Evolutionary conservation across 345 rosid species (phyloP), one percentile per base, ranked within the genome.

Genomic region (Lumnitzera littorea): DNA sequence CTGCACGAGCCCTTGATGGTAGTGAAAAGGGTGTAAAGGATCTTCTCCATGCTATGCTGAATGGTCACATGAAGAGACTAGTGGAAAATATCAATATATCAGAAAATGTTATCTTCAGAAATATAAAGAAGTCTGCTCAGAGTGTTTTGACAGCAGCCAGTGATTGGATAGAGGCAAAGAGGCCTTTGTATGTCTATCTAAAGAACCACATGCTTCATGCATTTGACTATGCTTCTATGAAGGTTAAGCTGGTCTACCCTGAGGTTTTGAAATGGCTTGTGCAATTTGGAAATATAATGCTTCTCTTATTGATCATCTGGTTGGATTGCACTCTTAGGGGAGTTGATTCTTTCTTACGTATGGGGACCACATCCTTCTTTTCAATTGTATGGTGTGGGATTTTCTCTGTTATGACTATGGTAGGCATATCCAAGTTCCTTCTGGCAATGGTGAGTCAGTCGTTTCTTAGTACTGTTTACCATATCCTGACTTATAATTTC

Each of bases 381-480:
- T 84, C 90, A 13, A 70, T 88, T 67, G 66, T 94, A 65, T 94
- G 97, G 99, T 90, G 96, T 74, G 83, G 97, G 75, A 76, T 86
- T 62, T 74, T 94, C 69, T 88, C 99, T 50, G 73, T 74, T 46
- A 72, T 88, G 71, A 83, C 89, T 15, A 84, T 90, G 97, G 80
- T 72, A 48, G 99, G 99, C 67, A 65, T 81, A 62, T 55, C 71
- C 73, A 94, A 81, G 72, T 87, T 90, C 73, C 72, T 88, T 54
- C 31, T 88, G 71, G 67, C 78, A 67, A 66, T 75, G 89, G 99
- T 94, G 79, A 81, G 99, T 57, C 25, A 48, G 51, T 56, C 48
- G 36, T 62, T 58, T 27, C 46, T 63, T 24, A 20, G 20, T 12
- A 53, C 2, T 43, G 10, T 55, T 14, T 17, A 24, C 52, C 14